Conservation (phyloP, 805 yeast species). For the Metschnikowia matae region DNA sequence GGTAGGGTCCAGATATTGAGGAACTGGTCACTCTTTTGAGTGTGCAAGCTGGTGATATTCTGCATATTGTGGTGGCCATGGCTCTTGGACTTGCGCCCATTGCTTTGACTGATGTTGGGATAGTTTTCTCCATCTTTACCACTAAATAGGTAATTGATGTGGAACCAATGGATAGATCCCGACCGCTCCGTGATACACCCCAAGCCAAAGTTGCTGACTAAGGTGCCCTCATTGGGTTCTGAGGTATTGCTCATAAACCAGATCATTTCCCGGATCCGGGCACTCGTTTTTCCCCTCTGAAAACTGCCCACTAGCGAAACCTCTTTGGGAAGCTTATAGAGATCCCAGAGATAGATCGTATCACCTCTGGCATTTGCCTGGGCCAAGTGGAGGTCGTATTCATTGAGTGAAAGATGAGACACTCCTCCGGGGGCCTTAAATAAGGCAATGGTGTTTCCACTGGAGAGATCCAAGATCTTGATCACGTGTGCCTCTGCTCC, state of each 20-base stretch:
- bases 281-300: slow-evolving; percentile 59
- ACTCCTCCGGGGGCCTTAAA: slow-evolving; percentile 63
- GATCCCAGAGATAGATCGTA: slow-evolving; percentile 60
- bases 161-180: slow-evolving; percentile 64
- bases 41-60: background rate
- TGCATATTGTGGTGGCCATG: no score
- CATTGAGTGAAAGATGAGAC: slow-evolving; percentile 56
- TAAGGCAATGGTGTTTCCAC: slow-evolving; percentile 33
- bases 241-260: slow-evolving; percentile 47
- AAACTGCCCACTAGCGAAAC: slow-evolving; percentile 55
- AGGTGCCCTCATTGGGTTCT: slow-evolving; percentile 6
- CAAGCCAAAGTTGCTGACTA: slow-evolving; percentile 37
- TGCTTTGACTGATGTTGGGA: slow-evolving; percentile 21
- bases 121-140: slow-evolving; percentile 29
- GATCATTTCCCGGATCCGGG: slow-evolving; percentile 45
- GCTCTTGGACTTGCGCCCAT: slow-evolving; percentile 6
- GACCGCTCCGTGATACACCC: slow-evolving; percentile 49
- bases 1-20: slow-evolving; percentile 48
- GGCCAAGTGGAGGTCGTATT: slow-evolving; percentile 54
- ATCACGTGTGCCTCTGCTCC: slow-evolving; percentile 33
- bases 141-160: slow-evolving; percentile 35
- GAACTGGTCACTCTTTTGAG: slow-evolving; percentile 15
- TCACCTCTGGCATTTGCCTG: slow-evolving; percentile 59
- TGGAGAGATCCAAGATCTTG: slow-evolving; percentile 45
- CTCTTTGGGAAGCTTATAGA: slow-evolving; percentile 46